A percentile compares a stretch with the other conserved stretches of the same genome.
Conservation (phyloP, 2,329 filamentous ascomycete species). For the Exophiala sideris region DNA sequence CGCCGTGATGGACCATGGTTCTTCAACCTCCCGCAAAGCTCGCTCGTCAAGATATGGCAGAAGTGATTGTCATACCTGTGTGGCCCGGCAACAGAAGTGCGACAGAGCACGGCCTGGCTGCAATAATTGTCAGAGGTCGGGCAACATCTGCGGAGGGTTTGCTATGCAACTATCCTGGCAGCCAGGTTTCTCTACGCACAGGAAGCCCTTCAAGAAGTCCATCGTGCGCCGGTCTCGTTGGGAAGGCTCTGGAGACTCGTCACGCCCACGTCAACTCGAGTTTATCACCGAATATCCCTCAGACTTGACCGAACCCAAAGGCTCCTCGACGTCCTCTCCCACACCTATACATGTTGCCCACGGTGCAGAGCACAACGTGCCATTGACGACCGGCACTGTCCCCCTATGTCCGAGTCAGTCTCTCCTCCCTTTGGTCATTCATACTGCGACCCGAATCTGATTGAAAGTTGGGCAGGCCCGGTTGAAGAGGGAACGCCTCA, state of each 20-base stretch:
- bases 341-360: too few relatives aligned
- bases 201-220: neutral
- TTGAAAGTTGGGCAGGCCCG: too few relatives aligned
- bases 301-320: neutral
- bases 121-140: conserved; percentile 28
- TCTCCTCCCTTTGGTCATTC: too few relatives aligned
- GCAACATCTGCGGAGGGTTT: conserved; percentile 3
- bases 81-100: conserved; percentile 33
- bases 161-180: conserved; percentile 6
- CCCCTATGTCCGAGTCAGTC: too few relatives aligned
- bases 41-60: neutral
- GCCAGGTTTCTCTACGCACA: neutral
- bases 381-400: too few relatives aligned
- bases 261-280: neutral
- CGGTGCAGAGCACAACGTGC: too few relatives aligned
- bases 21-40: too few relatives aligned
- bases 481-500: too few relatives aligned
- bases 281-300: neutral
- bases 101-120: conserved; percentile 35
- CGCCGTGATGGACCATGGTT: too few relatives aligned
- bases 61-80: conserved; percentile 5
- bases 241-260: neutral
- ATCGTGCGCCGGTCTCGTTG: neutral
- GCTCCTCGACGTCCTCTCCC: too few relatives aligned
- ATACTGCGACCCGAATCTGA: too few relatives aligned